Base-by-base conservation (phyloP, 2,329 filamentous ascomycete species). In the Gnomoniopsis sp. region DNA sequence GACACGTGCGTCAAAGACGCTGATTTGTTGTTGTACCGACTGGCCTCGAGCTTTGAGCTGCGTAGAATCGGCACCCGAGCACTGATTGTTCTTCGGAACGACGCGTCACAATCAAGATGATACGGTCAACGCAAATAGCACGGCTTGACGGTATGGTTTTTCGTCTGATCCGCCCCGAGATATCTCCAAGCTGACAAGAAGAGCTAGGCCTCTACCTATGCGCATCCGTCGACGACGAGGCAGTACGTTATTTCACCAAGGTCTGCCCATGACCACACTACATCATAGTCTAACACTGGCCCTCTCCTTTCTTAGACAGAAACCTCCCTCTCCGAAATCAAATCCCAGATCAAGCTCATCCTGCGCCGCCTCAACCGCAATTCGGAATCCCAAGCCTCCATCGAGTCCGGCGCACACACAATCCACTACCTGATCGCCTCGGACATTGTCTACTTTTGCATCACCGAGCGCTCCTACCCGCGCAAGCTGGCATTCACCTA, bases 401-500 rank as follows among this genome's bases (percentile, higher is more conserved):
- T 99, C 76, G 93, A 98, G 76, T 89, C 88, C 65, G 87, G 89
- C 64, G 69, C 72, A 78, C 93, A 91, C 79, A 92, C 87, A 62
- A 81, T 98, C 72, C 93, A 99, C 90, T 96, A 85, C 69, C 79
- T 93, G 63, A 90, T 99, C 76, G 81, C 88, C 68, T 82, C 87
- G 69, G 88, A 90, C 68, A 83, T 99, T 66, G 88, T 92, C 77
- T 98, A 96, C 80, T 82, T 98, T 68, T 92, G 90, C 80, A 93
- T 99, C 75, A 93, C 90, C 80, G 93, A 97, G 75, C 84, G 86
- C 59, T 91, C 91, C 58, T 99, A 98, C 80, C 93, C 95, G 59
- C 93, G 95, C 75, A 98, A 99, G 77, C 89, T 99, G 51, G 93
- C 96, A 70, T 96, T 99, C 76, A 97, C 93, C 62, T 99, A 98